A percentile compares a stretch with the other conserved stretches of the same genome.
Evolutionary conservation across 2,329 filamentous ascomycete genomes (phyloP).

Genomic region (Cladosporium cucumerinum): DNA sequence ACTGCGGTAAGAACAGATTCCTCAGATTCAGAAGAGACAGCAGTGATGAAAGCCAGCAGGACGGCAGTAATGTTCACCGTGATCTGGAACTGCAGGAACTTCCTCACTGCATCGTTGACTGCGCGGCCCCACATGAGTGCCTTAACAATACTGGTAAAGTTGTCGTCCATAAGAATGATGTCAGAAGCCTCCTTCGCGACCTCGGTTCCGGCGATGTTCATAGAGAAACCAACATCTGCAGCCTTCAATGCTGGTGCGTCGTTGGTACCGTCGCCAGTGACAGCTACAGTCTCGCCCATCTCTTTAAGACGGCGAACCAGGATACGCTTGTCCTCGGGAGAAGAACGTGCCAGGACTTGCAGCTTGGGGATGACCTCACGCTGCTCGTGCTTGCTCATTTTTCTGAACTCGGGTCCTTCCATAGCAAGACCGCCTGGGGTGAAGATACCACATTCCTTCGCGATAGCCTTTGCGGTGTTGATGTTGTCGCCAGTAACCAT

Average conservation of each 20-base stretch:
- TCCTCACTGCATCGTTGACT: slow-evolving; percentile 54
- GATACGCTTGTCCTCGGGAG: slow-evolving; percentile 66
- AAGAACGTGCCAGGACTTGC: slow-evolving; percentile 66
- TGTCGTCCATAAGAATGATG: slow-evolving; percentile 62
- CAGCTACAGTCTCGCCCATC: slow-evolving; percentile 64
- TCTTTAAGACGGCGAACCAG: slow-evolving; percentile 63
- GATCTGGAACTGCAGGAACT: slow-evolving; percentile 66
- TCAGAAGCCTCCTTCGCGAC: slow-evolving; percentile 61
- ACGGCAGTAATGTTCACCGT: slow-evolving; percentile 93
- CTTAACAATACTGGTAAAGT: slow-evolving; percentile 61
- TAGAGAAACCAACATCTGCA: slow-evolving; percentile 65
- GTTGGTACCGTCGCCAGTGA: slow-evolving; percentile 65
- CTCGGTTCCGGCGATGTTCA: slow-evolving; percentile 65
- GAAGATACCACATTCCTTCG: slow-evolving; percentile 67
- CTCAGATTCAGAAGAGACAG: slow-evolving; percentile 67
- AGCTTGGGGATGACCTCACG: slow-evolving; percentile 58
- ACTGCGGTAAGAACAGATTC: slow-evolving; percentile 79
- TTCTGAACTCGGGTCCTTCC: slow-evolving; percentile 46
- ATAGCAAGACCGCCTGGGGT: slow-evolving; percentile 42
- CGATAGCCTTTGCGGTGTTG: slow-evolving; percentile 69
- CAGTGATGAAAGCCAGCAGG: slow-evolving; percentile 79
- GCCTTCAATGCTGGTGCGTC: slow-evolving; percentile 64
- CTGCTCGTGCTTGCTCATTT: slow-evolving; percentile 45
- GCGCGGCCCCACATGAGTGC: slow-evolving; percentile 61
- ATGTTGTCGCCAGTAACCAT: slow-evolving; percentile 75